Evolutionary conservation across 176 grass and related monocot genomes (phyloP), one percentile per base, ranked within the genome.

Genomic region (Secale cereale): DNA sequence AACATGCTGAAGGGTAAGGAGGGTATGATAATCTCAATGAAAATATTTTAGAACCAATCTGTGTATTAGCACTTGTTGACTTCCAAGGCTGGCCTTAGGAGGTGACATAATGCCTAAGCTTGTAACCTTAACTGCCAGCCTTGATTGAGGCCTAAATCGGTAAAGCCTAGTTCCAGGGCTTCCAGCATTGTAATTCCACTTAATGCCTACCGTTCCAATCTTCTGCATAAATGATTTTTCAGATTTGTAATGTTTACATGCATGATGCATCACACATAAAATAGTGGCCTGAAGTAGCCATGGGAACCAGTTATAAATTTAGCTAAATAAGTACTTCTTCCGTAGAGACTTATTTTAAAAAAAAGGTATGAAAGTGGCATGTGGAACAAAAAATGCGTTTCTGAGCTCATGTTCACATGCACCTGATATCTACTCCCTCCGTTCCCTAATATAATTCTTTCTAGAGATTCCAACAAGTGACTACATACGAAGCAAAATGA

Each of bases 1-100:
- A 45, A 90, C 88, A 26, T 33, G 80, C 48, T 68, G 84, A 86
- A 83, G 57, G 59, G 74, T 68, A 46, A 90, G 59, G 74, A 78
- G 83, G 72, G 48, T 37, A 90, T 75, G 45, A 69, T 15, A 68
- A 73, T 86, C 43, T 48, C 59, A 75, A 33, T 86, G 80, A 60
- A 90, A 83, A 85, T 81, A 89, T 81, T 77, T 46, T 85, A 85
- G 77, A 89, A 81, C 69, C 70, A 60, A 81, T 81, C 82, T 67
- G 87, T 79, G 79, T 45, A 90, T 48, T 46, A 41, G 48, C 65
- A 37, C 74, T n/a, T 60, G 48, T 60, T 33, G 41, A 10, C 74
- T 22, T 54, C 39, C 25, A 12, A 65, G 67, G 40, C 20, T 90
- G 65, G 27, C 12, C 8, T 32, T 77, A n/a, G n/a, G 13, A 82